Conservation (phyloP, 306 rosid genomes). For the Purshia tridentata region DNA sequence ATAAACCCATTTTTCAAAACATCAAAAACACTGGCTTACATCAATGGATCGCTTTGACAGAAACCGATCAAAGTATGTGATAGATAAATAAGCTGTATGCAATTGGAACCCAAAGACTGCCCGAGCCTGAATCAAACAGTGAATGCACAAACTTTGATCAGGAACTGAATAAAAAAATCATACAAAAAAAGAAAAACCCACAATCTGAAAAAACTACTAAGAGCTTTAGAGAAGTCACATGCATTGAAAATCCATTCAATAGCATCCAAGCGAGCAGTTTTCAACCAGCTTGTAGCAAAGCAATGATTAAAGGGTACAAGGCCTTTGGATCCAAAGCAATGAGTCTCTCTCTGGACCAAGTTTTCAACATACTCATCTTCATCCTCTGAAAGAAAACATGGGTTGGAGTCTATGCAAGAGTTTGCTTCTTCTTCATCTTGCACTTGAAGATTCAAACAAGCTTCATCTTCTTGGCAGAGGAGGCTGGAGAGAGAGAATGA, state of each 20-base stretch:
- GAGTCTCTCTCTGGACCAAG: slow-evolving; percentile 54
- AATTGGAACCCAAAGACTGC: slow-evolving; percentile 59
- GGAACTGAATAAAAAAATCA: not conserved
- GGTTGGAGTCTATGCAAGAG: slow-evolving; percentile 18
- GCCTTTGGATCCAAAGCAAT: slow-evolving; percentile 41
- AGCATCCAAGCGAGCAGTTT: slow-evolving; percentile 57
- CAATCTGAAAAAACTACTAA: not conserved
- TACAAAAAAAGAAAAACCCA: not conserved
- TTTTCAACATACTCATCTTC: slow-evolving; percentile 60
- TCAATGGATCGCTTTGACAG: slow-evolving; percentile 62
- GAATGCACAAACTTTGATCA: slow-evolving; percentile 16
- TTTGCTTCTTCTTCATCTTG: slow-evolving; percentile 25
- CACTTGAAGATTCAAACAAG: slow-evolving; percentile 31
- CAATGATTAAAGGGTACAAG: slow-evolving; percentile 25
- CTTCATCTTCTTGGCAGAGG: slow-evolving; percentile 59
- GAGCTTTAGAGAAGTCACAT: slow-evolving; percentile 35
- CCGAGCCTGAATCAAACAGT: slow-evolving; percentile 55
- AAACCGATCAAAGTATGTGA: slow-evolving; percentile 76
- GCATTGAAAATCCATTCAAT: slow-evolving; percentile 87
- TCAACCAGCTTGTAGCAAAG: slow-evolving; percentile 40
- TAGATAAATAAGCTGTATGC: slow-evolving; percentile 67
- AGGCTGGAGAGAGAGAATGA: slow-evolving; percentile 49
- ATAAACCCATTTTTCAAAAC: slow-evolving; percentile 17
- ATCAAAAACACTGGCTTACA: slow-evolving; percentile 43
- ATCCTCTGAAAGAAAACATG: slow-evolving; percentile 41